Base-by-base conservation (phyloP, 768 basidiomycete genomes). In the Neoboletus brunneissimus region DNA sequence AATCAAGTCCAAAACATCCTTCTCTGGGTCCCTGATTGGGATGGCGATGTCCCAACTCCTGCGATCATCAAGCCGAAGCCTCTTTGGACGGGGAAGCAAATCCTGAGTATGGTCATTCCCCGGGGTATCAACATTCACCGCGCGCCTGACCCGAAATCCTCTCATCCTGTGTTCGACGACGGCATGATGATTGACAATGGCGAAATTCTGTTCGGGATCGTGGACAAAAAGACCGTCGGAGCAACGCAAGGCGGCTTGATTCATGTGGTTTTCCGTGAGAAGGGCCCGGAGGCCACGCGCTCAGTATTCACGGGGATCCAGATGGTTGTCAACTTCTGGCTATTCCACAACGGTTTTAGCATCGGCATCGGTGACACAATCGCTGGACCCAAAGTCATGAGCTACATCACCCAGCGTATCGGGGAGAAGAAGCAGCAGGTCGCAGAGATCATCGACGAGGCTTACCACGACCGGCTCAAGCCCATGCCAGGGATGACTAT, bases 321-420 rank as follows among this genome's bases (percentile, higher is more conserved):
- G 67, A 89, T 84, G 79, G 87, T 98, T 54, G 94, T 98, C 75
- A 98, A 99, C 73, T 98, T 85, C 72, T 99, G 96, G 96, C 81
- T 98, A 8, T 92, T 98, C 79, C 97, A 99, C 75, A 95, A 95
- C 59, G 96, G 97, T 37, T 99, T 98, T 81, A 94, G 91, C 63
- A 98, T 98, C 66, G 97, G 97, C 54, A 99, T 99, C 59, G 97
- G 96, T 38, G 97, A 98, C 73, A 98, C 97, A 4, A 94, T 99
- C 53, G 96, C 96, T 27, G 96, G 96, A 67, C 79, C 81, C 52
- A 81, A 78, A 32, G 96, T 94, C 38, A 98, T 98, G 95, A 77
- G 76, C 12, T 84, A 80, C 64, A 97, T 99, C 70, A 90, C 88
- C 1, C 74, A 86, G 56, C 87, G 87, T 49, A 96, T 98, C 58